A percentile compares a stretch with the other conserved stretches of the same genome.
These are phyloP conservation scores for Zoysia pacifica DNA, from an alignment of 176 grass and related monocot species.

Conservation along the genomic window DNA sequence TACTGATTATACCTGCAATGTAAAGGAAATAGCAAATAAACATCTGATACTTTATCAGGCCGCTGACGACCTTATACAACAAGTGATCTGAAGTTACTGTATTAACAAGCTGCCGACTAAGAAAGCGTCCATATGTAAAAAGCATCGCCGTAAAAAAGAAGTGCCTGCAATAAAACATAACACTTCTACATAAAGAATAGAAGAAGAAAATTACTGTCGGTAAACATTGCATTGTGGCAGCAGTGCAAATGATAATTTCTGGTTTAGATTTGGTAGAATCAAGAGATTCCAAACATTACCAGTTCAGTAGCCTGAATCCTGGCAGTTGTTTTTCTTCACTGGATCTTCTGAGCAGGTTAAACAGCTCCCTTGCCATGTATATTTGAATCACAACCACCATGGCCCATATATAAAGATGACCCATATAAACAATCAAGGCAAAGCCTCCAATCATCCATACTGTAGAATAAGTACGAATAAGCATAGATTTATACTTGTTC, in stretches of 20 bases:
- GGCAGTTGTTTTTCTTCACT: slow-evolving; percentile 92
- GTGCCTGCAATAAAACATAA: slow-evolving; percentile 68
- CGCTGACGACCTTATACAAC: slow-evolving; percentile 77
- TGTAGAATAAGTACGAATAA: slow-evolving; percentile 94
- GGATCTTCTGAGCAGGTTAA: slow-evolving; percentile 84
- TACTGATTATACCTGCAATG: slow-evolving; percentile 77
- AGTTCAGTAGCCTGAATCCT: slow-evolving; percentile 95
- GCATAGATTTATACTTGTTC: slow-evolving; percentile 97
- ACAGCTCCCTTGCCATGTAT: slow-evolving; percentile 94
- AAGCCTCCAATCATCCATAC: slow-evolving; percentile 97
- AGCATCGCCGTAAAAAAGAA: slow-evolving; percentile 99
- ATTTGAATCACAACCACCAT: slow-evolving; percentile 99
- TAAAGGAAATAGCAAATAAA: slow-evolving; percentile 99
- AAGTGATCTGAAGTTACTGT: slow-evolving; percentile 94
- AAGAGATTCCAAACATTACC: slow-evolving; percentile 46
- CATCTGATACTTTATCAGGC: slow-evolving; percentile 99
- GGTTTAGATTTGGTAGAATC: slow-evolving; percentile 1
- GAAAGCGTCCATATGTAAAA: slow-evolving; percentile 97
- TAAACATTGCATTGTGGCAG: not conserved
- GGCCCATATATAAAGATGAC: slow-evolving; percentile 97
- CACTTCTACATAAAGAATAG: not conserved
- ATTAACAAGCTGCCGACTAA: slow-evolving; percentile 89
- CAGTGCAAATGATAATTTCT: not conserved
- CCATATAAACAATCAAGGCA: slow-evolving; percentile 76
- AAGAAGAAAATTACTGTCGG: not conserved